Evolutionary conservation across 2,329 filamentous ascomycete genomes (phyloP).

Genomic region (Fusarium brevicatenulatum): DNA sequence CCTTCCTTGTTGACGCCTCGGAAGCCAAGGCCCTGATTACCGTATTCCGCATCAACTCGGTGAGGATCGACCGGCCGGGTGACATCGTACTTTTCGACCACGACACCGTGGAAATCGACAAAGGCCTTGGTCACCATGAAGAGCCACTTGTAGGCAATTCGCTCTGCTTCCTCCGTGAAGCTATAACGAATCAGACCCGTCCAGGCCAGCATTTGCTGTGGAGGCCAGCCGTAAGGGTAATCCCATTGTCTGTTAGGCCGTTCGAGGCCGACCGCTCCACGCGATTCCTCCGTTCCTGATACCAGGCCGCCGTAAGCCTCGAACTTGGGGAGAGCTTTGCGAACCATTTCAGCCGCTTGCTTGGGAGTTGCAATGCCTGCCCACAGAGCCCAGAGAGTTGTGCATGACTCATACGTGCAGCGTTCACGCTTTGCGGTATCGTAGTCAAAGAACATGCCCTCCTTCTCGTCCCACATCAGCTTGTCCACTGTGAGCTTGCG

Average conservation of each 20-base stretch:
- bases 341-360: conserved; percentile 86
- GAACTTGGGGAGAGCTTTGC: conserved; percentile 84
- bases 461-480: conserved; percentile 90
- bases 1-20: conserved; percentile 96
- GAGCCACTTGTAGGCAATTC: conserved; percentile 94
- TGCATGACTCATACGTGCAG: conserved; percentile 87
- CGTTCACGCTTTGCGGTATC: conserved; percentile 84
- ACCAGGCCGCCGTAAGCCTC: conserved; percentile 89
- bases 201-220: conserved; percentile 98
- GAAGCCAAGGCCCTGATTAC: conserved; percentile 95
- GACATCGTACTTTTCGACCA: conserved; percentile 99
- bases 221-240: conserved; percentile 97
- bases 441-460: conserved; percentile 99
- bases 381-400: conserved; percentile 98
- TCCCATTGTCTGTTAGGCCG: conserved; percentile 98
- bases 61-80: conserved; percentile 90
- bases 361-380: conserved; percentile 85
- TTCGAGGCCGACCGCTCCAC: conserved; percentile 80
- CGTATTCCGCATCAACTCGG: conserved; percentile 95
- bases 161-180: conserved; percentile 88
- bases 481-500: conserved; percentile 90
- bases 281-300: conserved; percentile 89
- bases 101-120: conserved; percentile 97
- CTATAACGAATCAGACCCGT: conserved; percentile 91
- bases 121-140: conserved; percentile 99